Evolutionary conservation across 352 stramenopile genomes (phyloP), one percentile per base, ranked within the genome.

Genomic region (Albugo candida): DNA sequence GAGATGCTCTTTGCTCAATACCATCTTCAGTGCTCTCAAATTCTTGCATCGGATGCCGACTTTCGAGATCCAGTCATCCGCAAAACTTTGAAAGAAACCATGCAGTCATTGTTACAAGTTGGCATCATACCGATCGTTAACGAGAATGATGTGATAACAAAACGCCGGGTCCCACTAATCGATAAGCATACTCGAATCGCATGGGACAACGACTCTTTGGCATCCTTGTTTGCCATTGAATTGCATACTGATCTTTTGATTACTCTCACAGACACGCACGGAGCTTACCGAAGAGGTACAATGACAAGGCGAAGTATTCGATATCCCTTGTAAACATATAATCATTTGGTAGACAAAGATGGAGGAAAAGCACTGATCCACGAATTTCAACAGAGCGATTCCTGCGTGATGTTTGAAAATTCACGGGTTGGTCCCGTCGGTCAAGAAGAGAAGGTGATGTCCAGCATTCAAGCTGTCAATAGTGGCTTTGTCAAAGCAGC

Each of bases 1-100:
- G 77, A 89, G 59, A 79, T 86, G 67, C 63, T 89, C 19, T 89
- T 89, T 38, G 62, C 70, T 43, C 77, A 89, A 59, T 89, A 86
- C 53, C 71, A 89, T 48, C 50, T 89, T 40, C 71, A 71, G 2
- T 89, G 77, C 53, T 82, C 77, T 35, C 77, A 89, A 51, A 67
- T 89, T 21, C 48, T 89, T 53, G 70, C 74, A 27, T 83, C 74
- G 8, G 77, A 89, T 56, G 63, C 69, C 10, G 77, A 89, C 53
- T 89, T 89, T 50, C 53, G 71, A 42, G 60, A 74, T 31, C 71
- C 74, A 0, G 54, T 58, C 17, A 64, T 84, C 21, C 71, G 76
- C 2, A 53, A 59, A 35, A 89, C 86, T 51, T 52, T 89, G 41
- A 67, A 78, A 48, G 61, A 59, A 16, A 84, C 76, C 0, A 55